Evolutionary conservation across 202 grass and related monocot species (phyloP).

Genomic region (Cymbopogon flexuosus): DNA sequence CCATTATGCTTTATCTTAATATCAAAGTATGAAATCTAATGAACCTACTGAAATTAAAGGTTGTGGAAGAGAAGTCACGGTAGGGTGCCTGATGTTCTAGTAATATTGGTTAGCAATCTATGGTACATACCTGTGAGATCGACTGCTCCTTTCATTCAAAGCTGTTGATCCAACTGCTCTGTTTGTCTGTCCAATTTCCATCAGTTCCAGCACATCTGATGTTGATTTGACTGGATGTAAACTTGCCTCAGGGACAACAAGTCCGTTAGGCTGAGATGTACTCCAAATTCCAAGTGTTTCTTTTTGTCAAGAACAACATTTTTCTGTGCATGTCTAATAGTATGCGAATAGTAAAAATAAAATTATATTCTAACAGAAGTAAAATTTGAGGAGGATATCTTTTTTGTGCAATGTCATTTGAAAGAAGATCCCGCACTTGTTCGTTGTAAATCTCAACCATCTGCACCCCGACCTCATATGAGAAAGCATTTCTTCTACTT

Average conservation of each 20-base stretch:
- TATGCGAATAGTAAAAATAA: background rate
- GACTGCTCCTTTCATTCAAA: constrained; percentile 95
- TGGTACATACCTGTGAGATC: constrained; percentile 75
- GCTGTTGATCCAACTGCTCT: constrained; percentile 97
- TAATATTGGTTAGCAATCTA: background rate
- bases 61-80: background rate
- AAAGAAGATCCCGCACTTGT: constrained; percentile 98
- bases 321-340: background rate
- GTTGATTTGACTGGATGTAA: constrained; percentile 83
- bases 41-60: background rate
- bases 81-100: background rate
- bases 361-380: constrained; percentile 11
- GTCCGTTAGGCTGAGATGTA: constrained; percentile 91
- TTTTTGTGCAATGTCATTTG: constrained; percentile 86
- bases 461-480: constrained; percentile 92
- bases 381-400: constrained; percentile 80
- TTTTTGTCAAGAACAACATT: constrained; percentile 50
- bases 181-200: constrained; percentile 90
- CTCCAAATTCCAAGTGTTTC: constrained; percentile 91
- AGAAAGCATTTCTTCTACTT: constrained; percentile 81
- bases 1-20: background rate
- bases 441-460: constrained; percentile 99
- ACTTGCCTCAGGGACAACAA: constrained; percentile 92
- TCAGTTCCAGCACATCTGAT: constrained; percentile 75
- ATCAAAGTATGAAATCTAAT: background rate